phyloP scores from a whole-genome alignment of 352 stramenopile species.

The Phytophthora idaei region DNA sequence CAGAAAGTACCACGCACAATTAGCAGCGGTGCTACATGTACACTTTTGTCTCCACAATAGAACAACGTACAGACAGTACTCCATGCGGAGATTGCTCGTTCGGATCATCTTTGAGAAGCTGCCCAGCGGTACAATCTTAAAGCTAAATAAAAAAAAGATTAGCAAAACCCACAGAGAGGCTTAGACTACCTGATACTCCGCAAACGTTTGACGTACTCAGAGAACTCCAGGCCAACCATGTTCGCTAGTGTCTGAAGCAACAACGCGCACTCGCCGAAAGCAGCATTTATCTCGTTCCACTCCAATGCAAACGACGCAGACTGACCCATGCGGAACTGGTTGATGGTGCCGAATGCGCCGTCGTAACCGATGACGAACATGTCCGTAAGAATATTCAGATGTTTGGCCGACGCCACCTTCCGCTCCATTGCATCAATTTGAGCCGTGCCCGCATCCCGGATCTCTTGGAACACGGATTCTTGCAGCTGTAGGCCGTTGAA shows the following conservation, averaged over 20 bases:
- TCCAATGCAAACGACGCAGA: conserved; percentile 62
- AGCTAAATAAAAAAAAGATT: conserved; percentile 44
- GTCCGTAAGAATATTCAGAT: conserved; percentile 72
- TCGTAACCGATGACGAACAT: conserved; percentile 80
- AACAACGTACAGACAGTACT: conserved; percentile 75
- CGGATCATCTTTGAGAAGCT: conserved; percentile 90
- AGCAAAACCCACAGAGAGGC: conserved; percentile 4
- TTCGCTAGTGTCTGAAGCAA: conserved; percentile 67
- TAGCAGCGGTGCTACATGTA: conserved; percentile 3
- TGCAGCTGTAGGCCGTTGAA: conserved; percentile 63
- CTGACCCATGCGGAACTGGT: conserved; percentile 82
- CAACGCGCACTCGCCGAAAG: conserved; percentile 74
- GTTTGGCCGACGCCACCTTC: conserved; percentile 45
- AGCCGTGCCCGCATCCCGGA: conserved; percentile 58
- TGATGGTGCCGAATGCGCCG: conserved; percentile 84
- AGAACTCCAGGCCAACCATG: conserved; percentile 67
- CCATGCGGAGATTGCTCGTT: conserved; percentile 77
- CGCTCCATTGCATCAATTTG: conserved; percentile 65
- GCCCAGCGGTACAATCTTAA: conserved; percentile 86
- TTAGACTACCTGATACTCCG: neutral
- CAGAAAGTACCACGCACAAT: conserved; percentile 31
- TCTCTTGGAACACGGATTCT: conserved; percentile 54
- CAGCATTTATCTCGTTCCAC: conserved; percentile 91
- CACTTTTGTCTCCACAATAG: conserved; percentile 10
- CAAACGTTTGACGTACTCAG: conserved; percentile 53